phyloP scores from a whole-genome alignment of 73 alveolate species.

The Paramecium bursaria region DNA sequence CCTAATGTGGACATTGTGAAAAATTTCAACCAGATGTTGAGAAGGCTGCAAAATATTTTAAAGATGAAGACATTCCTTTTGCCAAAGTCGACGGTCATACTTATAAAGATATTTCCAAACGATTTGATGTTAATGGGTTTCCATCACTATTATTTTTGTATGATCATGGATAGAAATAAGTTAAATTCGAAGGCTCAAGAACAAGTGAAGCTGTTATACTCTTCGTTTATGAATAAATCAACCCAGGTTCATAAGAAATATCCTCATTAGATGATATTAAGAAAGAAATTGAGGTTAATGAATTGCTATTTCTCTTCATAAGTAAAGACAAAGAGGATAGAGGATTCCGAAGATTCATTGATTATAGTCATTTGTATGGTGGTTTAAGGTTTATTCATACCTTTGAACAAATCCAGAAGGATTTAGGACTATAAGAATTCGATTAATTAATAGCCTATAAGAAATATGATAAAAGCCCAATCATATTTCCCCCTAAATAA shows the following conservation, averaged over 20 bases:
- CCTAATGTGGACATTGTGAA: slow-evolving; percentile 58
- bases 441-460: slow-evolving; percentile 22
- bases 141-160: slow-evolving; percentile 9
- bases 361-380: slow-evolving; percentile 50
- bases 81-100: slow-evolving; percentile 56
- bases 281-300: not conserved
- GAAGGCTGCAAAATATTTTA: slow-evolving; percentile 34
- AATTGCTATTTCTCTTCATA: slow-evolving; percentile 23
- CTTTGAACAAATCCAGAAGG: slow-evolving; percentile 12
- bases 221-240: slow-evolving; percentile 47
- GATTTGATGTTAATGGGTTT: slow-evolving; percentile 54
- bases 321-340: slow-evolving; percentile 37
- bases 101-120: slow-evolving; percentile 38
- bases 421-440: slow-evolving; percentile 12
- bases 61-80: slow-evolving; percentile 45
- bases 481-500: slow-evolving; percentile 14
- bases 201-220: slow-evolving; percentile 47
- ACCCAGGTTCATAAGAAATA: slow-evolving; percentile 33
- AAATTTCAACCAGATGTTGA: slow-evolving; percentile 56
- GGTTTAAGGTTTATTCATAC: slow-evolving; percentile 30
- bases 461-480: slow-evolving; percentile 25
- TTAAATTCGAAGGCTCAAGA: slow-evolving; percentile 55
- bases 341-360: slow-evolving; percentile 40
- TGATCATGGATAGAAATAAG: slow-evolving; percentile 17
- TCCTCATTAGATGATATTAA: not conserved